phyloP scores from a whole-genome alignment of 768 basidiomycete genomes.

The Tulasnella calospora region DNA sequence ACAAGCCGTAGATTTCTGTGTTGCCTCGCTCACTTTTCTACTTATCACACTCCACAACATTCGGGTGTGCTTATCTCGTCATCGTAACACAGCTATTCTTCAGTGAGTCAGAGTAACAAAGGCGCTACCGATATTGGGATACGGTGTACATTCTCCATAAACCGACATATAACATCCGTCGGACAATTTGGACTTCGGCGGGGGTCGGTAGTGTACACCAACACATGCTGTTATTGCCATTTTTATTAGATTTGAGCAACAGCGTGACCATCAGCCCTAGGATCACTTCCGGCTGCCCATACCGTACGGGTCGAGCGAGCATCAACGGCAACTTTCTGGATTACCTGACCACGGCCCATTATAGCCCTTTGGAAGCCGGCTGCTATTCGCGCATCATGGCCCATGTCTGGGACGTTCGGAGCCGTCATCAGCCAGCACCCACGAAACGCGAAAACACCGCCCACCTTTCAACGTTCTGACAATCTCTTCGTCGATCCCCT shows the following conservation, averaged over 20 bases:
- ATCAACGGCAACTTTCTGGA: conserved; percentile 65
- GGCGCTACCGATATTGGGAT: neutral
- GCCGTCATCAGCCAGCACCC: neutral
- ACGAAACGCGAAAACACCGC: neutral
- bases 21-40: neutral
- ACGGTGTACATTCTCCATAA: neutral
- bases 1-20: neutral
- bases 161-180: neutral
- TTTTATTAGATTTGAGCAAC: conserved; percentile 67
- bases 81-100: neutral
- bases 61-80: neutral
- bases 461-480: conserved; percentile 63
- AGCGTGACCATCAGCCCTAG: conserved; percentile 83
- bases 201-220: neutral
- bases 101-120: neutral
- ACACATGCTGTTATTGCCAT: neutral
- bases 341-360: conserved; percentile 85
- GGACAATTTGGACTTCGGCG: neutral
- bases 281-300: conserved; percentile 94
- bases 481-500: conserved; percentile 61
- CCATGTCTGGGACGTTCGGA: conserved; percentile 58
- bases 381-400: conserved; percentile 69
- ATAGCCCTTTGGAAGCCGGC: conserved; percentile 56
- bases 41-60: neutral
- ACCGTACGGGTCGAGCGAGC: conserved; percentile 46